Conservation (phyloP, 805 yeast species). For the Kuraishia molischiana region DNA sequence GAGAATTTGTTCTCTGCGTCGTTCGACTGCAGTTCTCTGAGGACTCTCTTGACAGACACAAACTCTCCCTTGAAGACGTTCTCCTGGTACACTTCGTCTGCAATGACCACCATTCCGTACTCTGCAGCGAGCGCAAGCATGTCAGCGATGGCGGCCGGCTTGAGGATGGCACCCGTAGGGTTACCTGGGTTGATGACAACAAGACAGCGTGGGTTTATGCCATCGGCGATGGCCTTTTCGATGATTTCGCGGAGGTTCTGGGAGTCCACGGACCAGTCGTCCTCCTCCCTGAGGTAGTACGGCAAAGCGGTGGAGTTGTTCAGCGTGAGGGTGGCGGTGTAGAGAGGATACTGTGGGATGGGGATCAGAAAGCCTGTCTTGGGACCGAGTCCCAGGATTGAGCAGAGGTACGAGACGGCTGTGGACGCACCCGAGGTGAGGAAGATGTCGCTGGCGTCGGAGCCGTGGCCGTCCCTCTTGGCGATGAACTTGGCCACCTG, state of each 20-base stretch:
- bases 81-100: slow-evolving; percentile 97
- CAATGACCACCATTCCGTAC: slow-evolving; percentile 76
- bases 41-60: slow-evolving; percentile 73
- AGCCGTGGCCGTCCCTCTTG: slow-evolving; percentile 64
- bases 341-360: slow-evolving; percentile 95
- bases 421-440: slow-evolving; percentile 93
- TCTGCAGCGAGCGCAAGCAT: slow-evolving; percentile 76
- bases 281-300: slow-evolving; percentile 72
- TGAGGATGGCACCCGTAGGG: slow-evolving; percentile 88
- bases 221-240: slow-evolving; percentile 34
- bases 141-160: slow-evolving; percentile 54
- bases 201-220: slow-evolving; percentile 61
- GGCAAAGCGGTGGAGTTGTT: slow-evolving; percentile 78
- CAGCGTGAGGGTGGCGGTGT: slow-evolving; percentile 88
- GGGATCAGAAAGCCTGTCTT: slow-evolving; percentile 84
- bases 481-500: slow-evolving; percentile 76
- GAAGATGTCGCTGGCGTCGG: slow-evolving; percentile 66
- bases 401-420: slow-evolving; percentile 76
- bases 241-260: slow-evolving; percentile 49
- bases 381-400: slow-evolving; percentile 57
- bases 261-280: slow-evolving; percentile 79
- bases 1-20: slow-evolving; percentile 46
- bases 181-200: slow-evolving; percentile 98
- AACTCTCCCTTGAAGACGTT: slow-evolving; percentile 80
- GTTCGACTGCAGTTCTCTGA: slow-evolving; percentile 47